Percentiles rank a stretch among this genome's conserved stretches.
Conservation (phyloP, 2,329 filamentous ascomycete species). For the Myriosclerotinia scirpicola region DNA sequence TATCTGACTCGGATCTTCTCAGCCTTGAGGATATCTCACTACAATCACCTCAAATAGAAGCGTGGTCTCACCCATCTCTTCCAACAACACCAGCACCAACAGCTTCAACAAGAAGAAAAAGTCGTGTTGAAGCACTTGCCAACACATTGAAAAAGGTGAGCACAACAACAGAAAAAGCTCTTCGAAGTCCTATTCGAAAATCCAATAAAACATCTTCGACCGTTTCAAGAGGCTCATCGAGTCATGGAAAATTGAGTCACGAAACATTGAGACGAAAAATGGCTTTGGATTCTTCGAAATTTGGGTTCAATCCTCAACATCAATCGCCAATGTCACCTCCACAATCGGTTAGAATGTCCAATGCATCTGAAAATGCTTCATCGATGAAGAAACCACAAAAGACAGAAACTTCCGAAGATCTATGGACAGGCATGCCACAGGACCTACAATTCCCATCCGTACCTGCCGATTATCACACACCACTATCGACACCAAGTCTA, state of each 20-base stretch:
- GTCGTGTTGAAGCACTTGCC: conserved; percentile 46
- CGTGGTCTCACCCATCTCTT: conserved; percentile 29
- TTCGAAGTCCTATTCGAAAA: conserved; percentile 45
- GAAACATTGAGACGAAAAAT: conserved; percentile 51
- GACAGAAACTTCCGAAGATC: conserved; percentile 41
- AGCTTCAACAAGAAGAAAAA: conserved; percentile 30
- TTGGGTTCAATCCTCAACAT: conserved; percentile 49
- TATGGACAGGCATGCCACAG: conserved; percentile 35
- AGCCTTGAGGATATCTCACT: conserved; percentile 38
- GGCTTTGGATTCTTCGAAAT: conserved; percentile 45
- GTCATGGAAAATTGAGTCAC: conserved; percentile 43
- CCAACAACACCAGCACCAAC: conserved; percentile 33
- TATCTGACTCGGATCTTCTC: conserved; percentile 40
- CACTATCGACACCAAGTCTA: conserved; percentile 34
- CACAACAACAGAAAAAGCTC: conserved; percentile 33
- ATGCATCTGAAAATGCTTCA: conserved; percentile 25
- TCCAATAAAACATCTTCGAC: conserved; percentile 35
- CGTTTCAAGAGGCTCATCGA: conserved; percentile 38
- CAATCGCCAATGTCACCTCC: conserved; percentile 48
- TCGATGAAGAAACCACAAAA: conserved; percentile 16
- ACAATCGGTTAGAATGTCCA: conserved; percentile 45
- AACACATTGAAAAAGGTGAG: conserved; percentile 46
- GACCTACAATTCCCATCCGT: conserved; percentile 35
- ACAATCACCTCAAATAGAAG: conserved; percentile 32
- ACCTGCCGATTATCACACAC: conserved; percentile 31